phyloP scores from a whole-genome alignment of 2,329 filamentous ascomycete species.

The Monosporascus sp. region DNA sequence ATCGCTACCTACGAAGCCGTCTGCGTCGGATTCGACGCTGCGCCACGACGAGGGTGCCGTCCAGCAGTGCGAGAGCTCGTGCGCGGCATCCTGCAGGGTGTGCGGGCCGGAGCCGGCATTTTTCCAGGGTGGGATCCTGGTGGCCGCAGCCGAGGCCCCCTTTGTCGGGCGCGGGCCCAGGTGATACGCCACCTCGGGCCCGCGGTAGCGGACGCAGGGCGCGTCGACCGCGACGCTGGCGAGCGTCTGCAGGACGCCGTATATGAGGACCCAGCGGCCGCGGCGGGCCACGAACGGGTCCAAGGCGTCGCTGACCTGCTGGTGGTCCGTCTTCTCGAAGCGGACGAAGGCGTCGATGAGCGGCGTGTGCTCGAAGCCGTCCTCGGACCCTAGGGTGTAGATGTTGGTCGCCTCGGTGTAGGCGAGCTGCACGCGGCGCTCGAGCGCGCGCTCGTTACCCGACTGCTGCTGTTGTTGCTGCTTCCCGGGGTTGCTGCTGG shows the following conservation, averaged over 20 bases:
- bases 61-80: conserved; percentile 52
- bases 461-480: conserved; percentile 1
- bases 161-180: conserved; percentile 45
- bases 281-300: conserved; percentile 51
- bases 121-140: conserved; percentile 51
- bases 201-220: conserved; percentile 45
- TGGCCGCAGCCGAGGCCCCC: conserved; percentile 22
- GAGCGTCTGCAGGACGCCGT: conserved; percentile 54
- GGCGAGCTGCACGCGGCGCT: conserved; percentile 48
- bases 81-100: conserved; percentile 31
- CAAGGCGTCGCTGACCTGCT: conserved; percentile 34
- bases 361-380: conserved; percentile 40
- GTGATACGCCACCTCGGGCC: conserved; percentile 48
- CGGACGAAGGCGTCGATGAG: conserved; percentile 50
- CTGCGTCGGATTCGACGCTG: conserved; percentile 15
- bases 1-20: not conserved
- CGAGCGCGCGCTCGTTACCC: conserved; percentile 25
- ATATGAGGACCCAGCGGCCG: conserved; percentile 57
- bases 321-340: conserved; percentile 49
- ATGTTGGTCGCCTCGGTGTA: conserved; percentile 58
- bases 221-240: conserved; percentile 54
- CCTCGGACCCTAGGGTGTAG: conserved; percentile 45
- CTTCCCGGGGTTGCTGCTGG: not conserved
- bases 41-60: conserved; percentile 35
- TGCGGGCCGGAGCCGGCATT: conserved; percentile 19